These are phyloP conservation scores for Suillus variegatus DNA, from an alignment of 768 basidiomycete genomes.

Conservation along the genomic window DNA sequence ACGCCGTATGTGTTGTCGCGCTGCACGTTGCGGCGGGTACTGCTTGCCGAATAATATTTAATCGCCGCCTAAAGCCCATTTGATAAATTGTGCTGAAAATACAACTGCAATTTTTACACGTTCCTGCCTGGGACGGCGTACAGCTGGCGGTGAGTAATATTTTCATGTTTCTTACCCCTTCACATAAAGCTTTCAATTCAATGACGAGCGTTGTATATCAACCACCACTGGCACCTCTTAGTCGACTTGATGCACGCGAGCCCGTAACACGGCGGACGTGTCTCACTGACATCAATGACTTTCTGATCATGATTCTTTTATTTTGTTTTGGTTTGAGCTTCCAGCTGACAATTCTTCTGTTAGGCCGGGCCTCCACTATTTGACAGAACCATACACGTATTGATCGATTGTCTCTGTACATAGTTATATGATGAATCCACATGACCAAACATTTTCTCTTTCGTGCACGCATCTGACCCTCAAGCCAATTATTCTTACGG, in stretches of 20 bases:
- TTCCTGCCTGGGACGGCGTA: no score
- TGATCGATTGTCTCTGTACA: neutral
- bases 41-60: slow-evolving; percentile 12
- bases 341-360: slow-evolving; percentile 18
- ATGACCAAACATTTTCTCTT: neutral
- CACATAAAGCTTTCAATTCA: slow-evolving; percentile 28
- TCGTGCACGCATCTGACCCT: neutral
- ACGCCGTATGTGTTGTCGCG: slow-evolving; percentile 7
- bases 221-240: slow-evolving; percentile 88
- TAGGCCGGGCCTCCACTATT: neutral
- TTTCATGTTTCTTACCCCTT: neutral
- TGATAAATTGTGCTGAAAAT: neutral
- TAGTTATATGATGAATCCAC: neutral
- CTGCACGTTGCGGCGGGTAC: slow-evolving; percentile 2
- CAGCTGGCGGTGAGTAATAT: neutral
- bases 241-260: slow-evolving; percentile 64
- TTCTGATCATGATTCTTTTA: slow-evolving; percentile 40
- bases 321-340: neutral
- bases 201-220: slow-evolving; percentile 85
- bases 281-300: slow-evolving; percentile 79
- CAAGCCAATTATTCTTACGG: neutral
- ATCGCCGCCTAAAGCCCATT: slow-evolving; percentile 23
- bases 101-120: neutral
- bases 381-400: neutral
- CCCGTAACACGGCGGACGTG: slow-evolving; percentile 39